Evolutionary conservation across 2,329 filamentous ascomycete genomes (phyloP).

Genomic region (Aureobasidium subglaciale): DNA sequence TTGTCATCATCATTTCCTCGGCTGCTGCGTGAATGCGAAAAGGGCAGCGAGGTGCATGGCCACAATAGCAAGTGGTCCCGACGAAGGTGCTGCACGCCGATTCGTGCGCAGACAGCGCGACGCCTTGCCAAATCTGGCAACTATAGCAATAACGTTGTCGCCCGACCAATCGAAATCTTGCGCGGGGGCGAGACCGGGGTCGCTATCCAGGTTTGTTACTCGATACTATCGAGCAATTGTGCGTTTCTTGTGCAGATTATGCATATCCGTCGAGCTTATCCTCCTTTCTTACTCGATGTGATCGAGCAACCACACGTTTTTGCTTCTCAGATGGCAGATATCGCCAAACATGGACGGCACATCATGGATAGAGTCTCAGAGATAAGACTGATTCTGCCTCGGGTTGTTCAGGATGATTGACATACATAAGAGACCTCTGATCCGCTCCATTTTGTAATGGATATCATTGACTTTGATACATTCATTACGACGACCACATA

Average conservation of each 20-base stretch:
- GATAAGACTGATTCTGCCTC: conserved; percentile 1
- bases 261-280: neutral
- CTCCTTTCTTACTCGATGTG: conserved; percentile 8
- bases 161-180: neutral
- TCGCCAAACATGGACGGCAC: conserved; percentile 6
- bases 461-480: neutral
- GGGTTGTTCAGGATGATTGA: conserved; percentile 7
- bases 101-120: conserved; percentile 5
- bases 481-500: neutral
- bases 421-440: conserved; percentile 3
- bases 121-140: neutral
- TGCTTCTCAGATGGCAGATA: conserved; percentile 7
- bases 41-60: neutral
- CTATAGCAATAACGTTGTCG: neutral
- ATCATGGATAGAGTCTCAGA: neutral
- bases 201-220: conserved; percentile 7
- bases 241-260: neutral
- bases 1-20: neutral
- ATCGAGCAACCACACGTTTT: conserved; percentile 12
- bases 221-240: conserved; percentile 13
- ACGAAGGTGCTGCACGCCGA: neutral
- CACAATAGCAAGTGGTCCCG: neutral
- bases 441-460: neutral
- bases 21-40: neutral
- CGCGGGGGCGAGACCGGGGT: neutral